These are phyloP conservation scores for Auricularia cornea DNA, from an alignment of 768 basidiomycete species.

Conservation along the genomic window DNA sequence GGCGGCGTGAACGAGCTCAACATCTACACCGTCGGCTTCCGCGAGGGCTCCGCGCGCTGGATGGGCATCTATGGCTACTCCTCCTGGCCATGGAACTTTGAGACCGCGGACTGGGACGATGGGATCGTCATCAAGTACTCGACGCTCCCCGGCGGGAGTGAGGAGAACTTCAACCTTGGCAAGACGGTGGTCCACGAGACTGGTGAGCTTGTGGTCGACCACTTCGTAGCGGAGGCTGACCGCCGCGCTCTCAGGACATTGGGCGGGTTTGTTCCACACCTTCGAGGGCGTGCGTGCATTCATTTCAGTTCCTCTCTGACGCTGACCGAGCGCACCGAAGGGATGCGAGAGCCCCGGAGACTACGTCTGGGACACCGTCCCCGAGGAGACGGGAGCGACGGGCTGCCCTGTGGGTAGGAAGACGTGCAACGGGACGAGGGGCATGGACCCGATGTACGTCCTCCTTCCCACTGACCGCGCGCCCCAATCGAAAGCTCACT, in stretches of 20 bases:
- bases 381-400: slow-evolving; percentile 16
- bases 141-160: slow-evolving; percentile 23
- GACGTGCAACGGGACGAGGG: slow-evolving; percentile 19
- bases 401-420: slow-evolving; percentile 29
- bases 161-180: not conserved
- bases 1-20: slow-evolving; percentile 22
- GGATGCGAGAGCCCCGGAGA: slow-evolving; percentile 16
- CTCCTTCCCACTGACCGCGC: slow-evolving; percentile 9
- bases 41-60: slow-evolving; percentile 14
- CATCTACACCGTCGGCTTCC: slow-evolving; percentile 28
- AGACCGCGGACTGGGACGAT: slow-evolving; percentile 20
- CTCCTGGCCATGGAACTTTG: slow-evolving; percentile 28
- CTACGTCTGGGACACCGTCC: slow-evolving; percentile 12
- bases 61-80: slow-evolving; percentile 19
- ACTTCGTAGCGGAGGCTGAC: slow-evolving; percentile 26
- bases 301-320: too few relatives aligned
- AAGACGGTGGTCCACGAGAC: not conserved
- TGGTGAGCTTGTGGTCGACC: slow-evolving; percentile 9
- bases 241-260: slow-evolving; percentile 22
- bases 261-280: slow-evolving; percentile 33
- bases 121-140: slow-evolving; percentile 28
- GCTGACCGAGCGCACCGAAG: not conserved
- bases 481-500: not conserved
- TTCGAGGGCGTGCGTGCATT: slow-evolving; percentile 23
- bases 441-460: slow-evolving; percentile 12